Base-by-base conservation (phyloP, 2,329 filamentous ascomycete genomes). In the Fusarium keratoplasticum region DNA sequence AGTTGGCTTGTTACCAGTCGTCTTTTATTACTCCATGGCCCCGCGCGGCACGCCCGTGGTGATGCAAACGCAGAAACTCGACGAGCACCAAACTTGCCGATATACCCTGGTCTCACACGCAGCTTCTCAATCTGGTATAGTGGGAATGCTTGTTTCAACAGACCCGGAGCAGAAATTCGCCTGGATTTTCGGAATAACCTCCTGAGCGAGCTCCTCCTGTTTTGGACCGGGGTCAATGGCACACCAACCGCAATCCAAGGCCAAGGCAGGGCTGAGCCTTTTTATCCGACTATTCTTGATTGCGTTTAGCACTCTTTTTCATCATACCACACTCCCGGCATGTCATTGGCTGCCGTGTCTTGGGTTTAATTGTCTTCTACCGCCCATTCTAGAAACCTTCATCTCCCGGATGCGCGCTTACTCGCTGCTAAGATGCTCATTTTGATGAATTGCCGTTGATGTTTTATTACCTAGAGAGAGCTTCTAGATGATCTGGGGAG, bases 351-450 rank as follows among this genome's bases (percentile, higher is more conserved):
- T 61, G 22, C 33, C 25, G 22, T 20, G 8, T 44, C 27, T 38
- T 62, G 58, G 47, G 33, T 57, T 64, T 57, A 55, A 60, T 64
- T 58, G 64, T 58, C 76, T 77, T 77, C 75, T 74, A 64, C 66
- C 54, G 66, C 64, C 73, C 67, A 69, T 77, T 77, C 76, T 77
- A 77, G 76, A 77, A 77, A 54, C 36, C 67, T 68, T 77, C 75
- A 77, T 77, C 60, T 77, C 75, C 42, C 64, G 67, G 50, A 58
- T 55, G 55, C 54, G 44, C 68, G 35, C 66, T 66, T 62, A 55
- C 58, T 63, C 40, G 25, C 66, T 62, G 59, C 57, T 55, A 65
- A 63, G 40, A 58, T 54, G 42, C 52, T 27, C 66, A 66, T 58
- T 60, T 20, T 29, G 58, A 64, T 67, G 35, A 40, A 36, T 38